Base-by-base conservation (phyloP, 2,329 filamentous ascomycete genomes). In the Alternaria alternata region DNA sequence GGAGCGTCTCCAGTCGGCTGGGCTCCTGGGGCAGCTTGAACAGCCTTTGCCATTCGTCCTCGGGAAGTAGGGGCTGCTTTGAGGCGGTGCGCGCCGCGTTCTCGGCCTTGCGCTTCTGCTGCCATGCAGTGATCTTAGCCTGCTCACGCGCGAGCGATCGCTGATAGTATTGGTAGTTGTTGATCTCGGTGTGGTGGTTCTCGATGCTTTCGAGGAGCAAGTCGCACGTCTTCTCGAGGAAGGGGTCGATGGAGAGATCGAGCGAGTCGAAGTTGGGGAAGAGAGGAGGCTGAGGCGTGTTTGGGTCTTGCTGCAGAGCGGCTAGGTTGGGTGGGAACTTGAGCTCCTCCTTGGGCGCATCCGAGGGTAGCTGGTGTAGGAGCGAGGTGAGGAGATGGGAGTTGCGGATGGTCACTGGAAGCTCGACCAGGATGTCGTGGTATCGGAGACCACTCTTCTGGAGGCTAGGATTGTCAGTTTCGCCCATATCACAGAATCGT, bases 131-230 rank as follows among this genome's bases (percentile, higher is more conserved):
- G 73, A 99, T 97, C 88, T 98, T 99, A 74, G 91, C 84, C 84
- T 99, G 95, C 84, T 99, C 95, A 72, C 95, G 92, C 54, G 90
- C 91, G 59, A 98, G 86, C 76, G 96, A 93, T 75, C 95, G 89
- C 83, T 97, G 93, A 85, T 97, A 97, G 87, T 91, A 92, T 81
- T 97, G 94, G 84, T 96, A 95, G 87, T 99, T 99, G 88, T 98
- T 98, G 79, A 96, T 91, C 82, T 99, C 95, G 62, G 94, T 97
- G 84, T 98, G 95, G 85, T 99, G 95, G 57, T 91, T 91, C 85
- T 99, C 95, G 79, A 99, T 97, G 84, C 91, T 93, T 77, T 99
- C 95, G 65, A 98, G 89, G 58, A 99, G 88, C 69, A 97, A 88
- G 78, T 99, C 94, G 83, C 93, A 97, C 53, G 94, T 97, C 88